phyloP scores from a whole-genome alignment of 176 grass and related monocot species.

The Carex pumila region DNA sequence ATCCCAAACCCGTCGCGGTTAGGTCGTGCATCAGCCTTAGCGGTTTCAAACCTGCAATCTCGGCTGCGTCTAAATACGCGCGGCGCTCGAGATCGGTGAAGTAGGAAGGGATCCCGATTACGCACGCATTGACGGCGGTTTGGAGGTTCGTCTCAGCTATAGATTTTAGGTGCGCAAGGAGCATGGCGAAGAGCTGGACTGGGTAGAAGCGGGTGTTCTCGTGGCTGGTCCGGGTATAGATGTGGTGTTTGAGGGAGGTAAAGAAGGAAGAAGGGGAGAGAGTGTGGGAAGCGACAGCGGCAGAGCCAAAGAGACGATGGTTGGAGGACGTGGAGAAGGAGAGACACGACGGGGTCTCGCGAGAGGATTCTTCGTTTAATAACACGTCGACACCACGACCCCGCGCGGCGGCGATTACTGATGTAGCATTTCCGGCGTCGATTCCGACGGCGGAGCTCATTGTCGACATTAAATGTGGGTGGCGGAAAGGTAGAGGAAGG shows the following conservation, averaged over 20 bases:
- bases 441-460: conserved; percentile 70
- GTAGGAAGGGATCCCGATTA: conserved; percentile 92
- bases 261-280: conserved; percentile 37
- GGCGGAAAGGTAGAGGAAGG: neutral
- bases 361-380: conserved; percentile 70
- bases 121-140: conserved; percentile 48
- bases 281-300: conserved; percentile 30
- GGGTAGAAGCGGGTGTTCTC: conserved; percentile 39
- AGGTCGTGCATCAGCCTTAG: conserved; percentile 88
- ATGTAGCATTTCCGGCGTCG: conserved; percentile 85
- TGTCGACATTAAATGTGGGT: neutral
- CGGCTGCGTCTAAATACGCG: conserved; percentile 65
- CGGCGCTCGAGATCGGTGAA: conserved; percentile 73
- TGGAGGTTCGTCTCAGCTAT: conserved; percentile 71
- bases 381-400: conserved; percentile 75
- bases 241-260: conserved; percentile 69
- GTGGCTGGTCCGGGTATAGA: conserved; percentile 4
- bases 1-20: conserved; percentile 72
- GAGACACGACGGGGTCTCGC: conserved; percentile 75
- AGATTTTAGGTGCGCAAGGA: conserved; percentile 57
- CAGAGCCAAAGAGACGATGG: conserved; percentile 41
- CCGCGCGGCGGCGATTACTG: conserved; percentile 51
- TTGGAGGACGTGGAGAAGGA: conserved; percentile 65
- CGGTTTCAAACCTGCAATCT: conserved; percentile 64
- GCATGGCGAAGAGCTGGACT: conserved; percentile 74